Conservation (phyloP, 2,329 filamentous ascomycete species). For the Epichloe scottii region DNA sequence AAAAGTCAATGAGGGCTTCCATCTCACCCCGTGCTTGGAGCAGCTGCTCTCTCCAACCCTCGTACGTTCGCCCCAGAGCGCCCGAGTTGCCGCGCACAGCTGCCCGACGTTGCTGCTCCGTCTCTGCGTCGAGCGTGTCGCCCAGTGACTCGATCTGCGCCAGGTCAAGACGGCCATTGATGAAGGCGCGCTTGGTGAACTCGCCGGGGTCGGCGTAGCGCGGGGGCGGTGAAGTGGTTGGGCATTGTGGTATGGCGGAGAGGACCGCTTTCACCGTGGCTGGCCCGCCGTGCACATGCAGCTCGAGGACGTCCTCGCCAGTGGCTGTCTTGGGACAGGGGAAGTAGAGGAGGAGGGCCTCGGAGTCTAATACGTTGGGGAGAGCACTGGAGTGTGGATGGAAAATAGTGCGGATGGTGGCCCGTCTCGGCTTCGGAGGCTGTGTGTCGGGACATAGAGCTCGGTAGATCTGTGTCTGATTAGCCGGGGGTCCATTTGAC, state of each 20-base stretch:
- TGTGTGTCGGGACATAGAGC: slow-evolving; percentile 35
- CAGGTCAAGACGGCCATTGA: slow-evolving; percentile 73
- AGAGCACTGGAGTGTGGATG: slow-evolving; percentile 25
- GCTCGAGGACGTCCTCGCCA: slow-evolving; percentile 81
- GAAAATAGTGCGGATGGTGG: slow-evolving; percentile 62
- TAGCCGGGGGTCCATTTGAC: not conserved
- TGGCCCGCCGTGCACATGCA: slow-evolving; percentile 87
- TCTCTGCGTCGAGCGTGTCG: slow-evolving; percentile 56
- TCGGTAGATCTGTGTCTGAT: slow-evolving; percentile 32
- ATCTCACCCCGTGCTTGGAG: slow-evolving; percentile 78
- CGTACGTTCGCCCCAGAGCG: slow-evolving; percentile 61
- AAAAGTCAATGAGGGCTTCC: slow-evolving; percentile 93
- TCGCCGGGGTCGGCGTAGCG: slow-evolving; percentile 91
- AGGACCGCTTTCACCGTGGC: slow-evolving; percentile 84
- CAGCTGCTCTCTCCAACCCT: slow-evolving; percentile 65
- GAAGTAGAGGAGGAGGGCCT: slow-evolving; percentile 73
- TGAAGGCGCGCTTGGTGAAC: slow-evolving; percentile 85
- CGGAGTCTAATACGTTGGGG: slow-evolving; percentile 54
- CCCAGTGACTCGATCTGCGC: slow-evolving; percentile 65
- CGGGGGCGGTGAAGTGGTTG: slow-evolving; percentile 28
- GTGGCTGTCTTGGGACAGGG: slow-evolving; percentile 72
- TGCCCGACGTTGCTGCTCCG: slow-evolving; percentile 82
- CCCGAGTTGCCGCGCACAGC: slow-evolving; percentile 69
- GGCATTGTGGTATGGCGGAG: slow-evolving; percentile 53
- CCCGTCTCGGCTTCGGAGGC: slow-evolving; percentile 39